Conservation (phyloP, 106 monocot species). For the Phalaenopsis equestris region DNA sequence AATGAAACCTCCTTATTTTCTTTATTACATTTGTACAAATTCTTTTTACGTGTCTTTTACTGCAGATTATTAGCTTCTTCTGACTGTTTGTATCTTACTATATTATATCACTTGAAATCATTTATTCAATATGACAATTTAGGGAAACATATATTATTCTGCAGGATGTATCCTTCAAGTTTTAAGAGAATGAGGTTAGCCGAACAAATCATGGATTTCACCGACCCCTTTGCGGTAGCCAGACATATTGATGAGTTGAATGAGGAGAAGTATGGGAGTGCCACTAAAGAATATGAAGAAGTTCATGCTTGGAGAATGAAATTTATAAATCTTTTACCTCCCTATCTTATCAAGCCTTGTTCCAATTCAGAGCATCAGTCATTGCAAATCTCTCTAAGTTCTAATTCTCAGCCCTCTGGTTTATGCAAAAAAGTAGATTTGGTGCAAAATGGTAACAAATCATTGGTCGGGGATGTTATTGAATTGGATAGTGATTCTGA, state of each 20-base stretch:
- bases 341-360: constrained; percentile 1
- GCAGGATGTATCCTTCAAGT: constrained; percentile 10
- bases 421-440: constrained; percentile 3
- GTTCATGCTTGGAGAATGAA: constrained; percentile 11
- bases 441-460: background rate
- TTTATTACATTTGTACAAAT: background rate
- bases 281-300: constrained; percentile 8
- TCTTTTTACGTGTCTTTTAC: background rate
- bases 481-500: constrained; percentile 11
- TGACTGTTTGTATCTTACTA: background rate
- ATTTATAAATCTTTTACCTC: constrained; percentile 2
- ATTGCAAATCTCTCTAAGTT: background rate
- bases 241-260: constrained; percentile 9
- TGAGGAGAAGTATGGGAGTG: constrained; percentile 2
- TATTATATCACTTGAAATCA: background rate
- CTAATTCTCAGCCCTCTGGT: background rate
- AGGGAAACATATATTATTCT: background rate
- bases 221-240: constrained; percentile 6
- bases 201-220: constrained; percentile 1
- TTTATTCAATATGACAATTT: background rate
- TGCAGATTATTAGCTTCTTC: background rate
- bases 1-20: background rate
- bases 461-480: background rate
- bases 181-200: constrained; percentile 3
- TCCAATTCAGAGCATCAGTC: constrained; percentile 3